Evolutionary conservation across 768 basidiomycete species (phyloP), one percentile per base, ranked within the genome.

Genomic region (Chiua virens): DNA sequence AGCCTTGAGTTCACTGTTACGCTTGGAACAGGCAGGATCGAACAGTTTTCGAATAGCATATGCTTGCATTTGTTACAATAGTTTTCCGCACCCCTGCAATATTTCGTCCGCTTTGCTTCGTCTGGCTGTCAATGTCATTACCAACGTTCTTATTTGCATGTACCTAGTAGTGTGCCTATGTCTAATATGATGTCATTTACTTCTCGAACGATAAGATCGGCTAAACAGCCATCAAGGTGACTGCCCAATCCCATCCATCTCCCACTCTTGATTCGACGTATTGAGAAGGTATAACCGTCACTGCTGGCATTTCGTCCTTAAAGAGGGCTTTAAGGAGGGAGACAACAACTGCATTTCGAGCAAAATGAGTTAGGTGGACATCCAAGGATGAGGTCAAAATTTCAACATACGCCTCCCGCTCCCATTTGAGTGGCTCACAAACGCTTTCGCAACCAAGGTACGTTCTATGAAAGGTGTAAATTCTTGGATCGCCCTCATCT

Each of bases 1-100:
- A 72, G 35, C 73, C 81, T 8, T 82, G 67, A 75, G 37, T 41
- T 46, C 42, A 22, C 17, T 10, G 25, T 15, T 30, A 49, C 30
- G 28, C 20, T 20, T 23, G 25, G 47, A 50, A 47, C 22, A 22
- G 13, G 9, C n/a, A 22, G 34, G 34, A 34, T 15, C 34, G n/a
- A 45, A 52, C 45, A 47, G 14, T 27, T 3, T 49, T 15, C 30
- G n/a, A 42, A 52, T 27, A 27, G 5, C 23, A 40, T 49, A 52
- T 66, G 60, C 61, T 56, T 38, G 42, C 49, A 57, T 55, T 49
- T 50, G 34, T 49, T 25, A 49, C 23, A 22, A 22, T 40, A n/a
- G n/a, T 34, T 34, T 53, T 36, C 25, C 36, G 13, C 44, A 9
- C n/a, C 43, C 46, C 23, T 49, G 45, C 36, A 48, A 39, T 52